phyloP scores from a whole-genome alignment of 2,329 filamentous ascomycete genomes.

The Colletotrichum phormii region DNA sequence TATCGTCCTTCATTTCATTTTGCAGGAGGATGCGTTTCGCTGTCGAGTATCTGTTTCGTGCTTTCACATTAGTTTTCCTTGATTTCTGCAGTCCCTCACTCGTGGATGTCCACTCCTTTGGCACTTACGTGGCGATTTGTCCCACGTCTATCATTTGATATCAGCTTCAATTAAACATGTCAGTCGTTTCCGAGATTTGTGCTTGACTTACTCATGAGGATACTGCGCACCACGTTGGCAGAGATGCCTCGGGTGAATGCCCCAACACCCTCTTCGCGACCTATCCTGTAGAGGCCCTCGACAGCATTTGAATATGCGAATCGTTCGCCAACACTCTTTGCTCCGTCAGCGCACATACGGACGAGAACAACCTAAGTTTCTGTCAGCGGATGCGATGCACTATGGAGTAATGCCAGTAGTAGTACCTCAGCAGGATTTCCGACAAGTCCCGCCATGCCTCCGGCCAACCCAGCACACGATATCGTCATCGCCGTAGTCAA shows the following conservation, averaged over 20 bases:
- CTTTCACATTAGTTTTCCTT: background rate
- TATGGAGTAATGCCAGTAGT: background rate
- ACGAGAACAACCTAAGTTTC: conserved; percentile 50
- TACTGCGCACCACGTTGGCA: conserved; percentile 54
- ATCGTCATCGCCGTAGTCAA: conserved; percentile 50
- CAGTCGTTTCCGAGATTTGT: background rate
- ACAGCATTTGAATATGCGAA: conserved; percentile 53
- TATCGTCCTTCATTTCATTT: conserved; percentile 49
- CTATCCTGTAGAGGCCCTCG: conserved; percentile 47
- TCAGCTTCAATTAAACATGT: conserved; percentile 34
- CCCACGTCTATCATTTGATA: conserved; percentile 49
- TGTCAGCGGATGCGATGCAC: background rate
- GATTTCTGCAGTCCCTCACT: background rate
- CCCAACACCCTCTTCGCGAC: conserved; percentile 51
- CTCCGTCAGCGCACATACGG: conserved; percentile 59
- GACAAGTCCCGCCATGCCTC: conserved; percentile 55
- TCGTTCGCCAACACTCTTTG: conserved; percentile 49
- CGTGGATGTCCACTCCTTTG: conserved; percentile 15
- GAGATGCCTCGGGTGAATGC: conserved; percentile 52
- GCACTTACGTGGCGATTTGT: conserved; percentile 55
- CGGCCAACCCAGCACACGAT: conserved; percentile 52
- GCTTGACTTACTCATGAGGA: conserved; percentile 55
- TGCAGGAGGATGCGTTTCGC: conserved; percentile 48
- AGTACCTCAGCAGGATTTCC: conserved; percentile 57
- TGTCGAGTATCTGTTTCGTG: conserved; percentile 45